Evolutionary conservation across 108 stramenopile genomes (phyloP).

Genomic region (Nannochloropsis gaditana): DNA sequence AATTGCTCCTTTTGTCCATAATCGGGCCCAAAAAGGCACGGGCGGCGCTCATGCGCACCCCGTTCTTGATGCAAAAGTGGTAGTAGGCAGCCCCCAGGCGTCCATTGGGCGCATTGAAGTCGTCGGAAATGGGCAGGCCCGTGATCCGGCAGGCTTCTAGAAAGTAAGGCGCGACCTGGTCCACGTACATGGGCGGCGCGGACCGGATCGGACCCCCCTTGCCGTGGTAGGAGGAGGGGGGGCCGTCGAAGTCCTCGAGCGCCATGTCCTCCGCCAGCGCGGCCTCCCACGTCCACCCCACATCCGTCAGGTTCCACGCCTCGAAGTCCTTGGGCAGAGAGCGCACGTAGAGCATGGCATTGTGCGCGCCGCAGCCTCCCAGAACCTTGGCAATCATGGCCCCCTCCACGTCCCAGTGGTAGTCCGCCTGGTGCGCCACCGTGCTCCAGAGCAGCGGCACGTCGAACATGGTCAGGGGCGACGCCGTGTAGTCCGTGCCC

Average conservation of each 20-base stretch:
- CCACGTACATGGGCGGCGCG: slow-evolving; percentile 21
- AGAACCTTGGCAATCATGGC: slow-evolving; percentile 46
- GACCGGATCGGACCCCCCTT: slow-evolving; percentile 37
- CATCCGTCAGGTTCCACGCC: slow-evolving; percentile 38
- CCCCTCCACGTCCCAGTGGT: slow-evolving; percentile 41
- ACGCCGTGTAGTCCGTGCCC: slow-evolving; percentile 33
- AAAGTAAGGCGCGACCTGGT: slow-evolving; percentile 38
- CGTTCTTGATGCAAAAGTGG: slow-evolving; percentile 41
- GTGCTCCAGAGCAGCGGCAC: slow-evolving; percentile 45
- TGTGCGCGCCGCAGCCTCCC: slow-evolving; percentile 50
- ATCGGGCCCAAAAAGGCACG: slow-evolving; percentile 40
- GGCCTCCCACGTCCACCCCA: slow-evolving; percentile 34
- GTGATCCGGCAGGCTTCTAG: slow-evolving; percentile 28
- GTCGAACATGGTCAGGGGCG: slow-evolving; percentile 46
- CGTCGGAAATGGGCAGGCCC: slow-evolving; percentile 24
- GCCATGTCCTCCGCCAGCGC: slow-evolving; percentile 28
- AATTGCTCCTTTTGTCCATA: slow-evolving; percentile 30
- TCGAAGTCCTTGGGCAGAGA: slow-evolving; percentile 40
- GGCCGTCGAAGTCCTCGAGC: slow-evolving; percentile 33
- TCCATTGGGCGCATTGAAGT: slow-evolving; percentile 46
- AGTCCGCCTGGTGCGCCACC: slow-evolving; percentile 34
- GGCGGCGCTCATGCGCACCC: slow-evolving; percentile 43
- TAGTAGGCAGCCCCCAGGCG: slow-evolving; percentile 40
- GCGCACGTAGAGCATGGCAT: slow-evolving; percentile 53
- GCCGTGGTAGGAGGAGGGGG: slow-evolving; percentile 26